Evolutionary conservation across 805 yeast genomes (phyloP), one percentile per base, ranked within the genome.

Genomic region (Cyberlindnera maclurae): DNA sequence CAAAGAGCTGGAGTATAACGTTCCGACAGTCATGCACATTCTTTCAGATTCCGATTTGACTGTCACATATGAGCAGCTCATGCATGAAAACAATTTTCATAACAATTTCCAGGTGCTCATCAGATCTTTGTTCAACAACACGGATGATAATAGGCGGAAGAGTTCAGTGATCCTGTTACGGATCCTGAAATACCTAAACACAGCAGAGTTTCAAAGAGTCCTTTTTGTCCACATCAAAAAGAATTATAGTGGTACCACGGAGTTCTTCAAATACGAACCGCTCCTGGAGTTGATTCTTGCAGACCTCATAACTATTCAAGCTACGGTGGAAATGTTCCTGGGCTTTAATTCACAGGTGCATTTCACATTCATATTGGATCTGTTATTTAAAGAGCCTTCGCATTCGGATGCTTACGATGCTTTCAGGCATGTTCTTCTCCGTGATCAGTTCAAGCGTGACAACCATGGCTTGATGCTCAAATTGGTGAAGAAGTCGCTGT

Each of bases 231-330:
- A 34, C 46, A 52, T 51, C 41, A 60, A 47, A 47, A 59, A 43
- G 50, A 53, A 53, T 16, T 56, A 36, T 43, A 42, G 35, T 36
- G 45, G 45, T 20, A 37, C 45, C 5, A 65, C 64, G 31, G 65
- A 62, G 39, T 58, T 62, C 3, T 44, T 57, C 17, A 60, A 65
- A 38, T 45, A 60, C 33, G 66, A 58, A 29, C 54, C 70, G 11
- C 45, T 69, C 6, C 40, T 61, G n/a, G 62, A 57, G 22, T 41
- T 71, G 31, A 48, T 71, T 1, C 40, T 62, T 11, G 60, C 65
- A 37, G 67, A 62, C 15, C 55, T 70, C 30, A 44, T 67, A 3
- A 46, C 53, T 3, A 34, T 72, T 4, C 52, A 60, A 12, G 45
- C 58, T 2, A 46, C 68, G 1, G 53, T 64, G 5, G 64, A 62